phyloP scores from a whole-genome alignment of 148 eudicot species.

The Vaccinium corymbosum region DNA sequence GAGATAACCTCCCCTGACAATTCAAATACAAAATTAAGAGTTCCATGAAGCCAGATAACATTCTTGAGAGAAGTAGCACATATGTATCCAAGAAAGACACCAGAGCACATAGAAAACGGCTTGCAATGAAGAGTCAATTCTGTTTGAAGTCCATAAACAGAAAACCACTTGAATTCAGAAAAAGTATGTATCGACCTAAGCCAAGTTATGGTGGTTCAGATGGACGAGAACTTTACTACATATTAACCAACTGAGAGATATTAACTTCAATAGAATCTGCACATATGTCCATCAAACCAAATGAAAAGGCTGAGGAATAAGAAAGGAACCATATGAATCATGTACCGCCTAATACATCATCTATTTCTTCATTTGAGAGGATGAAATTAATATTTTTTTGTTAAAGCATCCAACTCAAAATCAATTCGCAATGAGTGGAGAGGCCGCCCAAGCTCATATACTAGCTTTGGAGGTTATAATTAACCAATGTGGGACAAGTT shows the following conservation, averaged over 20 bases:
- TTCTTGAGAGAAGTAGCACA: background rate
- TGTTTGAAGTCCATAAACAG: background rate
- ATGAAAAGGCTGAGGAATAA: background rate
- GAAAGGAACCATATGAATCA: too few relatives aligned
- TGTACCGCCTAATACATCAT: too few relatives aligned
- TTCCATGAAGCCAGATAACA: background rate
- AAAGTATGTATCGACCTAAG: background rate
- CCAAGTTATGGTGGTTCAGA: slow-evolving; percentile 3
- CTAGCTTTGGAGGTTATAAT: too few relatives aligned
- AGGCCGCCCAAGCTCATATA: too few relatives aligned
- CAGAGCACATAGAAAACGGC: background rate
- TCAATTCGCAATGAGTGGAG: too few relatives aligned
- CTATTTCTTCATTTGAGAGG: too few relatives aligned
- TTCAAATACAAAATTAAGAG: slow-evolving; percentile 10
- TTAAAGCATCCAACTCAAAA: too few relatives aligned
- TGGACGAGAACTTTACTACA: background rate
- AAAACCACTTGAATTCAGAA: background rate
- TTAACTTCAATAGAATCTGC: background rate
- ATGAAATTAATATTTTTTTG: too few relatives aligned
- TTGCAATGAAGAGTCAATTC: background rate
- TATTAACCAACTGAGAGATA: background rate
- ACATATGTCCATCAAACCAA: too few relatives aligned
- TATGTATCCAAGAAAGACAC: background rate
- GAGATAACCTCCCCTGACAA: slow-evolving; percentile 83
- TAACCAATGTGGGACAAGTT: too few relatives aligned